Evolutionary conservation across 2,329 filamentous ascomycete genomes (phyloP).

Genomic region (Aspergillus sp.): DNA sequence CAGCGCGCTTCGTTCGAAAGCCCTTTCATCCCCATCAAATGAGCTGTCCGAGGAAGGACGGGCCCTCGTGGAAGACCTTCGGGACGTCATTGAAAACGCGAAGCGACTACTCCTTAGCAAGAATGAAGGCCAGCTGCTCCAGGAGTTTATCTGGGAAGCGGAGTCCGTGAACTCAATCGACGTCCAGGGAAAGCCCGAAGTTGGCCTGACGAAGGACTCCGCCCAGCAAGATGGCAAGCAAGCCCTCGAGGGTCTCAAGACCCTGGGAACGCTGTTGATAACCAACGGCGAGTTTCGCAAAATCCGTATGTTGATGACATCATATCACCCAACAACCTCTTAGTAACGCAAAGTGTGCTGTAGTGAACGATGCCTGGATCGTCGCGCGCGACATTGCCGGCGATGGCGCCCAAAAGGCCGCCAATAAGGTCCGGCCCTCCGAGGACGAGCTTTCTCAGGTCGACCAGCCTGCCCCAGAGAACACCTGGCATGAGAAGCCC

Average conservation of each 20-base stretch:
- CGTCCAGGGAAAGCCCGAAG: constrained; percentile 57
- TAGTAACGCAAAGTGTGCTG: no score
- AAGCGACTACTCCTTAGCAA: constrained; percentile 86
- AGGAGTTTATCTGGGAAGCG: constrained; percentile 97
- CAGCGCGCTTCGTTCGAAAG: constrained; percentile 73
- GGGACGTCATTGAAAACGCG: constrained; percentile 76
- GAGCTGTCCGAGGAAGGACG: constrained; percentile 82
- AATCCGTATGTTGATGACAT: constrained; percentile 60
- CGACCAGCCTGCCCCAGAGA: constrained; percentile 81
- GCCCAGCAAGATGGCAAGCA: constrained; percentile 81
- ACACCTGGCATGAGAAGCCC: constrained; percentile 89
- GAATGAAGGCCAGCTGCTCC: constrained; percentile 90
- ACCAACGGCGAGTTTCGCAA: constrained; percentile 97
- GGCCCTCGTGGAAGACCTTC: constrained; percentile 72
- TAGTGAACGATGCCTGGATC: constrained; percentile 75
- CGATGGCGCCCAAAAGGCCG: constrained; percentile 80
- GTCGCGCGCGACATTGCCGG: constrained; percentile 87
- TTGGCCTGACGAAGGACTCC: constrained; percentile 71
- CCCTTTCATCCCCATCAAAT: constrained; percentile 67
- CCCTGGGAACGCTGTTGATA: constrained; percentile 82
- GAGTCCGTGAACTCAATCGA: constrained; percentile 68
- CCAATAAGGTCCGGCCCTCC: constrained; percentile 70
- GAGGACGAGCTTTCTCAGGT: constrained; percentile 75
- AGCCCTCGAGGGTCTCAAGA: constrained; percentile 80
- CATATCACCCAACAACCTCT: no score